Evolutionary conservation across 2,329 filamentous ascomycete species (phyloP), one percentile per base, ranked within the genome.

Genomic region (Didymella segeticola): DNA sequence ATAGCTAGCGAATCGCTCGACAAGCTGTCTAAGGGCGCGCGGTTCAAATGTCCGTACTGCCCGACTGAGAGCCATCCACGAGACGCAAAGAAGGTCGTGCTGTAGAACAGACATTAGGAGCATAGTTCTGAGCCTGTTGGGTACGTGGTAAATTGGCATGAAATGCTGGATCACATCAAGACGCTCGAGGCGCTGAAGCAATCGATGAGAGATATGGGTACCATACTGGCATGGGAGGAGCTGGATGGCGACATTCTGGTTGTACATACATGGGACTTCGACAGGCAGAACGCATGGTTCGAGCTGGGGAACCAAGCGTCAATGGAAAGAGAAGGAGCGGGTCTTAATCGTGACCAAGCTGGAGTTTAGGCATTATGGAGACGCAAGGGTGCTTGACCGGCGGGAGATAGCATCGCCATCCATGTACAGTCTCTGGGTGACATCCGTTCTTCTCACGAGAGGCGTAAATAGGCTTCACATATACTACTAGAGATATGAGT

Each of bases 11-110:
- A 97, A 68, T 92, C 89, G 27, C 78, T 99, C 43, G 85, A 89
- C 56, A 87, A 87, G 68, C 81, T 98, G 34, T 87, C 87, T 48
- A 96, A 96, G 76, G 88, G 89, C 0, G 83, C 80, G 34, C 81
- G 89, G 55, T 96, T 96, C 81, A 99, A 99, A 75, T 99, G 95
- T 68, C 95, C 95, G 0, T 99, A 99, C 72, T 99, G 95, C 70
- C 95, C 95, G 0, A 86, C 79, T 25, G 93, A 98, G 75, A 91
- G 91, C 38, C 82, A 88, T 60, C 80, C 89, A 1, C 86, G 85
- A 61, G 91, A 97, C 48, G 91, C 92, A 6, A 65, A 58, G 47
- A 72, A 71, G 46, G 70, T 75, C 27, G 66, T 71, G 23, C 56
- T 74, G 53, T 74, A 67, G 61, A 31, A 43, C 33, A 53, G 43